phyloP scores from a whole-genome alignment of 2,329 filamentous ascomycete species.

The Phaeosphaeria sp. region DNA sequence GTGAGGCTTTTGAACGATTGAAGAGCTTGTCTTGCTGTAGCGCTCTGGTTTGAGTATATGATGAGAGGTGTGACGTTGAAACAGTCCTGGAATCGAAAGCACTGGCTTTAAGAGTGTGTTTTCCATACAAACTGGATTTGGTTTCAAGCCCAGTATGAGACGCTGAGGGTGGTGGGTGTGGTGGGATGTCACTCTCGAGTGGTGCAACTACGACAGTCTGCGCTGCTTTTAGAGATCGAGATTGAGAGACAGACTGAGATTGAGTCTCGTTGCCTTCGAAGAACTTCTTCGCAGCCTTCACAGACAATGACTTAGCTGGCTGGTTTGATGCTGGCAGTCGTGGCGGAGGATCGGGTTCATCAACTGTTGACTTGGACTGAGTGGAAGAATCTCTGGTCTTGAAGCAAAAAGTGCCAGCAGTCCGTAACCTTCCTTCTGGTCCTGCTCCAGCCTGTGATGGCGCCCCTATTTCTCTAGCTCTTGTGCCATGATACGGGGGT shows the following conservation, averaged over 20 bases:
- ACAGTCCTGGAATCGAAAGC: neutral
- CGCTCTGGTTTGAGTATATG: neutral
- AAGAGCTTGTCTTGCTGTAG: neutral
- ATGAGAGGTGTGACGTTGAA: neutral
- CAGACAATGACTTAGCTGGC: slow-evolving; percentile 24
- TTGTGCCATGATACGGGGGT: slow-evolving; percentile 25
- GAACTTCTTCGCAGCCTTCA: slow-evolving; percentile 34
- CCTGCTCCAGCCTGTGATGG: slow-evolving; percentile 30
- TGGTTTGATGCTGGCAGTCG: slow-evolving; percentile 10
- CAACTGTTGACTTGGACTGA: slow-evolving; percentile 13
- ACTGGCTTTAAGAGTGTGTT: neutral
- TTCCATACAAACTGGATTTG: neutral
- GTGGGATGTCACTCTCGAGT: neutral
- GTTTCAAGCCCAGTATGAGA: neutral
- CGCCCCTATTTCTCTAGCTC: slow-evolving; percentile 7
- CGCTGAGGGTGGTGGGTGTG: neutral
- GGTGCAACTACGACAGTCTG: neutral
- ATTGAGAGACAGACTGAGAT: slow-evolving; percentile 9
- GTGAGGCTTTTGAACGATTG: neutral
- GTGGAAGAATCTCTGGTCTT: slow-evolving; percentile 21
- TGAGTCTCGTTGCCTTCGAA: slow-evolving; percentile 37
- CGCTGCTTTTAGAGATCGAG: slow-evolving; percentile 10
- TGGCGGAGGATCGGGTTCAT: slow-evolving; percentile 8
- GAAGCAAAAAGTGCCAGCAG: slow-evolving; percentile 23
- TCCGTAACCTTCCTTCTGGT: slow-evolving; percentile 24